phyloP scores from a whole-genome alignment of 139 green algal species.

The Gonium pectorale region DNA sequence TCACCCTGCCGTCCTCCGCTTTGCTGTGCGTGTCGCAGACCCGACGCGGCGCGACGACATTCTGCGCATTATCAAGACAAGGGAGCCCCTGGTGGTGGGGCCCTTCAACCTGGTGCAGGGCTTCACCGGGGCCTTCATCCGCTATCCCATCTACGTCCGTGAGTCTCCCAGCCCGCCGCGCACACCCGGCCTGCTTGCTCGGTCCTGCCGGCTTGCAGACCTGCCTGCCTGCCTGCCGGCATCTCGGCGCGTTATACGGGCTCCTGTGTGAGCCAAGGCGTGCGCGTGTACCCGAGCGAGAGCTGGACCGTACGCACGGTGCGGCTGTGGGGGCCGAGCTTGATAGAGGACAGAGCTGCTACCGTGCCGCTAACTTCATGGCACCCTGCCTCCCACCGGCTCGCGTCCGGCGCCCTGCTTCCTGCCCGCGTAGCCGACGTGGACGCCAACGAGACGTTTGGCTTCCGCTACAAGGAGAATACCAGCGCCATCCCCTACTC shows the following conservation, averaged over 20 bases:
- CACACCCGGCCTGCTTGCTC: too few relatives aligned
- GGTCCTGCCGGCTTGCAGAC: background rate
- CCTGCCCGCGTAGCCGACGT: conserved; percentile 19
- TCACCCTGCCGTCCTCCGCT: background rate
- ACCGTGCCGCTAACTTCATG: background rate
- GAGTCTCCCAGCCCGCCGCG: too few relatives aligned
- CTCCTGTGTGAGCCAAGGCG: too few relatives aligned
- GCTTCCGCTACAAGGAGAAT: conserved; percentile 34
- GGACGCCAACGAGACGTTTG: conserved; percentile 23
- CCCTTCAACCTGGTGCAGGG: conserved; percentile 19
- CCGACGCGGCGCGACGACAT: conserved; percentile 25
- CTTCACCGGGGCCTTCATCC: conserved; percentile 34
- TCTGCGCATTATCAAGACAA: background rate
- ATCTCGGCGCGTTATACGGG: background rate
- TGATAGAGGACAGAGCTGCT: background rate
- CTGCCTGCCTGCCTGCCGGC: background rate
- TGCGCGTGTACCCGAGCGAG: too few relatives aligned
- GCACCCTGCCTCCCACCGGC: background rate
- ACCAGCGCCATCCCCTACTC: conserved; percentile 1
- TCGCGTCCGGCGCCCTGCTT: too few relatives aligned
- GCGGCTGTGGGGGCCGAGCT: background rate
- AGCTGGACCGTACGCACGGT: background rate
- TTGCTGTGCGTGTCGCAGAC: background rate
- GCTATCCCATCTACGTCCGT: conserved; percentile 36
- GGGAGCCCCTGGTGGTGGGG: conserved; percentile 5